These are phyloP conservation scores for Sphaerobolus stellatus DNA, from an alignment of 1,284 basidiomycete species.

Conservation along the genomic window DNA sequence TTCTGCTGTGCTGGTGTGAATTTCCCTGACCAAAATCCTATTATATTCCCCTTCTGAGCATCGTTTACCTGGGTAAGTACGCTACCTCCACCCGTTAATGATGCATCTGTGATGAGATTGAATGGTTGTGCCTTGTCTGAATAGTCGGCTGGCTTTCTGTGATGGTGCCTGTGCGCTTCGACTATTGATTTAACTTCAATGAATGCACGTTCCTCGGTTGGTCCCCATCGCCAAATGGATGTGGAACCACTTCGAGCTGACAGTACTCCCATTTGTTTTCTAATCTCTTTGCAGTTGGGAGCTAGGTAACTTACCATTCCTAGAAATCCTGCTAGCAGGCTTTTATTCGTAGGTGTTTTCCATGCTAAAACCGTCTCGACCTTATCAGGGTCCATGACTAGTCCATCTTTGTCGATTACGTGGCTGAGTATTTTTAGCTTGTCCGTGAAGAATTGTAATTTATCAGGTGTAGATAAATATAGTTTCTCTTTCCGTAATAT, in stretches of 20 bases:
- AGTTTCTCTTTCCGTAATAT: slow-evolving; percentile 23
- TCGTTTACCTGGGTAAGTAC: slow-evolving; percentile 23
- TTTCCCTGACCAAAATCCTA: slow-evolving; percentile 30
- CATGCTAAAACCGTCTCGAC: slow-evolving; percentile 29
- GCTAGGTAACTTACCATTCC: slow-evolving; percentile 28
- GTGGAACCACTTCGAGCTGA: slow-evolving; percentile 14
- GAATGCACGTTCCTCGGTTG: slow-evolving; percentile 29
- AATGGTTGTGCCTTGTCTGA: slow-evolving; percentile 17
- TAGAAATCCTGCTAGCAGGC: slow-evolving; percentile 23
- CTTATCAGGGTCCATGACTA: slow-evolving; percentile 31
- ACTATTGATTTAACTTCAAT: slow-evolving; percentile 26
- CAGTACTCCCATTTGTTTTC: slow-evolving; percentile 24
- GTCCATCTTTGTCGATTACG: slow-evolving; percentile 28
- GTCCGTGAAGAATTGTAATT: slow-evolving; percentile 28
- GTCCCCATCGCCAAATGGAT: slow-evolving; percentile 21
- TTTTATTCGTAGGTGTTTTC: slow-evolving; percentile 18
- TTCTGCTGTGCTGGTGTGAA: slow-evolving; percentile 32
- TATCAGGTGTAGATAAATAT: slow-evolving; percentile 25
- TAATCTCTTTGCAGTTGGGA: slow-evolving; percentile 17
- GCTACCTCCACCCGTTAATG: slow-evolving; percentile 20
- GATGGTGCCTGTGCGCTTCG: slow-evolving; percentile 18
- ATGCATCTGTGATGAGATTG: slow-evolving; percentile 22
- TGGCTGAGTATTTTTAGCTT: slow-evolving; percentile 31
- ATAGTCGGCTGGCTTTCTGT: slow-evolving; percentile 24
- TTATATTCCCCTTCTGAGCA: slow-evolving; percentile 16